Evolutionary conservation across 768 basidiomycete species (phyloP).

Genomic region (Kwoniella pini): DNA sequence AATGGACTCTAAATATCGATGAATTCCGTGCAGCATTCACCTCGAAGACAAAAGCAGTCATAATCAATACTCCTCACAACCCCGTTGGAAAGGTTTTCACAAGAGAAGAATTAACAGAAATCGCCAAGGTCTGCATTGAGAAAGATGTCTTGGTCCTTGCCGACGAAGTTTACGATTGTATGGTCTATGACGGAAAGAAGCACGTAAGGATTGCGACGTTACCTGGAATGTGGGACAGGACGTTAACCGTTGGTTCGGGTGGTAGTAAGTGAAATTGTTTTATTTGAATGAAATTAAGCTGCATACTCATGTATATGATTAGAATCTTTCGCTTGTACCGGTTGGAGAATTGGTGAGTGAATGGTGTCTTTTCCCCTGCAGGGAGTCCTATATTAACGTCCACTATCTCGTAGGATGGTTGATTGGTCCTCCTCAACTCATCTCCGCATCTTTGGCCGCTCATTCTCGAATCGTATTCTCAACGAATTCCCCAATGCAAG

Average conservation of each 20-base stretch:
- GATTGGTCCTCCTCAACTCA: slow-evolving; percentile 79
- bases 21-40: slow-evolving; percentile 85
- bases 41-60: slow-evolving; percentile 87
- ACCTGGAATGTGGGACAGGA: slow-evolving; percentile 99
- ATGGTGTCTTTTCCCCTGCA: neutral
- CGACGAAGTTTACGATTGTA: slow-evolving; percentile 98
- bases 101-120: slow-evolving; percentile 73
- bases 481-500: slow-evolving; percentile 90
- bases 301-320: neutral
- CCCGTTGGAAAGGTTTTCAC: slow-evolving; percentile 98
- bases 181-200: slow-evolving; percentile 82
- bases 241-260: slow-evolving; percentile 92
- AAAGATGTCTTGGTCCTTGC: slow-evolving; percentile 89
- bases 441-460: slow-evolving; percentile 82
- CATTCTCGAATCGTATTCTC: slow-evolving; percentile 94
- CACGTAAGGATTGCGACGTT: slow-evolving; percentile 89
- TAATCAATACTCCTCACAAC: slow-evolving; percentile 95
- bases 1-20: slow-evolving; percentile 88
- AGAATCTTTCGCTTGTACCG: slow-evolving; percentile 96
- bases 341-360: slow-evolving; percentile 73
- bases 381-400: neutral
- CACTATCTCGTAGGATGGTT: slow-evolving; percentile 71
- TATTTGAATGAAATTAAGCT: neutral
- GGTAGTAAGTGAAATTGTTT: slow-evolving; percentile 84
- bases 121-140: slow-evolving; percentile 85